Evolutionary conservation across 306 rosid species (phyloP).

Genomic region (Cicer arietinum): DNA sequence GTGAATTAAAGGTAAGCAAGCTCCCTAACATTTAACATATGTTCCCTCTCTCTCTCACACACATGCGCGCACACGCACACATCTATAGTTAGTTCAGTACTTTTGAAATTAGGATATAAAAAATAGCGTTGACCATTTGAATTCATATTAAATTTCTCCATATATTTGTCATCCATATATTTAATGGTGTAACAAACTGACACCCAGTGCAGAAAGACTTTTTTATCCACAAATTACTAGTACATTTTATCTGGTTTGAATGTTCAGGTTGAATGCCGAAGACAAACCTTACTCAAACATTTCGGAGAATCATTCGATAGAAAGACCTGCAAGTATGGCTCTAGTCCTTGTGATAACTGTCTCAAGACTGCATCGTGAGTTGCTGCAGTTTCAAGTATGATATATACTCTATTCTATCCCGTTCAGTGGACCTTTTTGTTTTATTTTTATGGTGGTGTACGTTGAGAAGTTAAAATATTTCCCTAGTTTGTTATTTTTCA

Average conservation of each 20-base stretch:
- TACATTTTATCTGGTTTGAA: slow-evolving; percentile 29
- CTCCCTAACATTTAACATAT: slow-evolving; percentile 33
- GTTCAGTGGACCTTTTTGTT: neutral
- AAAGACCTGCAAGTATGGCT: slow-evolving; percentile 72
- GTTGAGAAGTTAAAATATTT: slow-evolving; percentile 36
- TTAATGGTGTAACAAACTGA: slow-evolving; percentile 10
- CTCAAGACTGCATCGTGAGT: slow-evolving; percentile 58
- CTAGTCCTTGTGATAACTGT: slow-evolving; percentile 94
- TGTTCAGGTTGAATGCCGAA: slow-evolving; percentile 77
- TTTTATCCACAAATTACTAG: neutral
- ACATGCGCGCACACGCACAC: neutral
- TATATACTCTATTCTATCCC: slow-evolving; percentile 12
- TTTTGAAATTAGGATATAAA: slow-evolving; percentile 10
- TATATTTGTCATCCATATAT: neutral
- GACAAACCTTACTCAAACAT: slow-evolving; percentile 81
- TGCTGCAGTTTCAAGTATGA: slow-evolving; percentile 38
- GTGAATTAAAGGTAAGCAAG: slow-evolving; percentile 80
- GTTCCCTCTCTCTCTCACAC: neutral
- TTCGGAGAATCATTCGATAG: slow-evolving; percentile 84
- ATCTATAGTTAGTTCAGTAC: slow-evolving; percentile 1
- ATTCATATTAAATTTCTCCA: neutral
- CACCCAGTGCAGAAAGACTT: slow-evolving; percentile 12
- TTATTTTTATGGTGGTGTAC: slow-evolving; percentile 19
- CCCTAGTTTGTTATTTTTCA: neutral
- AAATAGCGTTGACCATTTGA: neutral